Base-by-base conservation (phyloP, 1,284 basidiomycete species). In the Ustilago cynodontis region DNA sequence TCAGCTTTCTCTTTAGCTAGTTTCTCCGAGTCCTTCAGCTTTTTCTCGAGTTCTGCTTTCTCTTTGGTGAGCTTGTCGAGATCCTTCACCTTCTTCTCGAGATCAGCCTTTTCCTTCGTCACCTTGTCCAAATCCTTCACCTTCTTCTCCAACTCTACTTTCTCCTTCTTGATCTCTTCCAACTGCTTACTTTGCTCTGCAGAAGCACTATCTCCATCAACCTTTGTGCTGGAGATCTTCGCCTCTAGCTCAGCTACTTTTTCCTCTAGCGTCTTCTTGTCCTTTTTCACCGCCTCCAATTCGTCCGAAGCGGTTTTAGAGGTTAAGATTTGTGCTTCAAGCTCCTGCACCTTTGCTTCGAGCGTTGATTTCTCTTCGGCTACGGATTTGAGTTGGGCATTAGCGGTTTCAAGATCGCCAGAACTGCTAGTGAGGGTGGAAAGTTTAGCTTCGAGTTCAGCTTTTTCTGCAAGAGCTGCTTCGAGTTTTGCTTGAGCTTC, bases 61-160 rank as follows among this genome's bases (percentile, higher is more conserved):
- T 82, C 69, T 35, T 78, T 69, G 4, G 61, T 13, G 31, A 41
- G 16, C 49, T 64, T 56, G 3, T 53, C 54, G 3, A 65, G 78
- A 11, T 81, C 65, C 33, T 77, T 73, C 0, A 78, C 35, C 24
- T 69, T 53, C 51, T 65, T 69, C 35, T 58, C 47, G 8, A 53
- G 20, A 39, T 59, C 59, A 3, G 98, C 88, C 66, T 98, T 86
- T 86, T 98, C 94, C 84, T 96, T 94, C 79, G 95, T 93, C 85
- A 96, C 94, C 87, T 94, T 94, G 85, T 94, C 92, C 22, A 91
- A 90, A 24, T 35, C 22, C 31, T 72, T 51, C 14, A 65, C 41
- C 20, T 71, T 71, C 29, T 43, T 60, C 28, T 65, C 54, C 4
- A 71, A 43, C 49, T 64, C 57, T 10, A 26, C 22, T 29, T 71